Percentiles rank a stretch among this genome's conserved stretches.
Conservation (phyloP, 2,329 filamentous ascomycete species). For the Xylariaceae sp. region DNA sequence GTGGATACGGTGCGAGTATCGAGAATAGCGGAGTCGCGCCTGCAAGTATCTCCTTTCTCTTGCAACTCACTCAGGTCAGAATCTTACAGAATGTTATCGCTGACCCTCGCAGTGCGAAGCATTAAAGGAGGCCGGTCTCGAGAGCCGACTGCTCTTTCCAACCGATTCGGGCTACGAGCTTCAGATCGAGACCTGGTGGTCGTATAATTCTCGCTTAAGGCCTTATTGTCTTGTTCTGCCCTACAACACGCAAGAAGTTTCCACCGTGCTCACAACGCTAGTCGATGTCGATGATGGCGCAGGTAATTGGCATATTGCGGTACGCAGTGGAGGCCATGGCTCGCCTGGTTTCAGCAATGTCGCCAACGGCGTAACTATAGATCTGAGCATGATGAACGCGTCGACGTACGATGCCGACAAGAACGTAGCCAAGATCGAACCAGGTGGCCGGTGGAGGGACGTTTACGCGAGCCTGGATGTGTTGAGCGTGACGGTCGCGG, state of each 20-base stretch:
- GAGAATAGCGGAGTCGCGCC: no score
- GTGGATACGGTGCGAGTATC: no score
- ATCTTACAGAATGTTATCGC: neutral
- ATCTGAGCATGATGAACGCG: slow-evolving; percentile 34
- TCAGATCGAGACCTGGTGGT: slow-evolving; percentile 19
- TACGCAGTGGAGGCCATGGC: slow-evolving; percentile 47
- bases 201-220: slow-evolving; percentile 16
- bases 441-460: slow-evolving; percentile 23
- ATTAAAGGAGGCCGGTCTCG: slow-evolving; percentile 16
- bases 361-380: slow-evolving; percentile 39
- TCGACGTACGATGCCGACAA: slow-evolving; percentile 26
- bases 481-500: slow-evolving; percentile 19
- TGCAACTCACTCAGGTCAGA: neutral
- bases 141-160: slow-evolving; percentile 16
- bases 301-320: slow-evolving; percentile 36
- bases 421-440: slow-evolving; percentile 29
- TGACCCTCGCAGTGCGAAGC: slow-evolving; percentile 17
- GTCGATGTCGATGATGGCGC: slow-evolving; percentile 15
- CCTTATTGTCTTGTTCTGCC: slow-evolving; percentile 22
- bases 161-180: slow-evolving; percentile 16
- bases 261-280: slow-evolving; percentile 13
- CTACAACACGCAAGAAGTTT: slow-evolving; percentile 17
- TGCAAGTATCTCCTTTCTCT: no score
- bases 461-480: slow-evolving; percentile 22
- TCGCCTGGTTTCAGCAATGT: slow-evolving; percentile 39